Percentiles rank a stretch among this genome's conserved stretches.
phyloP scores from a whole-genome alignment of 2,329 filamentous ascomycete genomes.

The Scytalidium sp. region DNA sequence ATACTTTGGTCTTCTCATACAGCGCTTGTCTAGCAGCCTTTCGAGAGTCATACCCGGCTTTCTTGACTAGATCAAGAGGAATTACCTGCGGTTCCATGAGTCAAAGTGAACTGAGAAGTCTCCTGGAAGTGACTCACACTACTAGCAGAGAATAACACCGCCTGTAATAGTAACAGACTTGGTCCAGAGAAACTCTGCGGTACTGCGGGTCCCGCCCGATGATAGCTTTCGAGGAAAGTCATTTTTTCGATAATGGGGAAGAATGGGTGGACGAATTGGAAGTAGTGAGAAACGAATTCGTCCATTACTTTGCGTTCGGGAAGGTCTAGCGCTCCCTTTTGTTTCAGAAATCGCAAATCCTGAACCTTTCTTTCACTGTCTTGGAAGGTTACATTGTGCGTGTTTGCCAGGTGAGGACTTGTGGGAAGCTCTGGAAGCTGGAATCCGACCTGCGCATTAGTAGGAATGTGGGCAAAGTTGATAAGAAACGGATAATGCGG shows the following conservation, averaged over 20 bases:
- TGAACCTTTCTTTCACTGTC: background rate
- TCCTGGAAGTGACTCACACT: background rate
- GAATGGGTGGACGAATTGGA: slow-evolving; percentile 17
- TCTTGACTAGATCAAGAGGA: slow-evolving; percentile 10
- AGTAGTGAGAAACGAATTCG: slow-evolving; percentile 14
- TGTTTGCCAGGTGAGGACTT: background rate
- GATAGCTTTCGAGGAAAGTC: slow-evolving; percentile 10
- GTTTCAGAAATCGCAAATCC: slow-evolving; percentile 14
- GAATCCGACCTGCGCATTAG: background rate
- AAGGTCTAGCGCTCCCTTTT: slow-evolving; percentile 13
- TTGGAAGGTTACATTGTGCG: background rate
- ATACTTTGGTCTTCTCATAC: slow-evolving; percentile 1
- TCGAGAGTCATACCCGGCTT: slow-evolving; percentile 8
- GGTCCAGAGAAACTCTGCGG: background rate
- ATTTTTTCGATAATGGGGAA: slow-evolving; percentile 16
- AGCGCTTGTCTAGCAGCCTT: background rate
- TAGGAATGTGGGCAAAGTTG: slow-evolving; percentile 1
- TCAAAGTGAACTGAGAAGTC: background rate
- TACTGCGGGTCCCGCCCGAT: background rate
- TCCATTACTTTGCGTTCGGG: slow-evolving; percentile 12
- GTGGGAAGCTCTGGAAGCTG: background rate
- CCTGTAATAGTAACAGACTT: slow-evolving; percentile 2
- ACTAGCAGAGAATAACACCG: slow-evolving; percentile 2
- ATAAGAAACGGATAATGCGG: slow-evolving; percentile 1
- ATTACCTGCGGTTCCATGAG: slow-evolving; percentile 2